Evolutionary conservation across 495 filamentous ascomycete species (phyloP), one percentile per base, ranked within the genome.

Genomic region (Neurospora sublineolata): DNA sequence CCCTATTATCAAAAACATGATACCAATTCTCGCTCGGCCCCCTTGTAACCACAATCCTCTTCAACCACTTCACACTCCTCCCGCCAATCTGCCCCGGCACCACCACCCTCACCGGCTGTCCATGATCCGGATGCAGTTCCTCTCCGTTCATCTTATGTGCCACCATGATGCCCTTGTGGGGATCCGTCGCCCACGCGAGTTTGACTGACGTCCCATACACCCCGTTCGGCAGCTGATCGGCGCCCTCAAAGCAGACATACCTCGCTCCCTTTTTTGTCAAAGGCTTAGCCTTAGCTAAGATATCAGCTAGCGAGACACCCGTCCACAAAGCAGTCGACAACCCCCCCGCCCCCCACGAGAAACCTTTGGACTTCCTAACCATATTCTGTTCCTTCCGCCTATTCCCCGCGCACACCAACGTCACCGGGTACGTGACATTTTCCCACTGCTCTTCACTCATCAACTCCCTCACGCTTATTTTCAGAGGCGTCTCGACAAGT

Each of bases 81-180:
- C 94, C 94, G 52, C 94, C 94, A 73, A 98, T 97, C 80, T 97
- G 94, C 4, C 94, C 94, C 0, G 94, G 94, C 9, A 98, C 92
- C 5, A 97, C 90, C 4, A 91, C 90, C 64, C 94, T 84, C 41
- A 98, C 77, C 0, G 94, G 94, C 69, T 91, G 90, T 12, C 94
- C 94, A 75, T 98, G 94, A 77, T 98, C 94, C 1, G 94, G 94
- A 37, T 87, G 84, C 18, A 97, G 86, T 71, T 84, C 78, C 77
- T 95, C 93, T 27, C 94, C 94, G 74, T 98, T 98, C 94, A 97
- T 97, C 78, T 88, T 92, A 78, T 97, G 89, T 3, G 94, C 92
- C 6, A 97, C 82, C 91, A 98, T 91, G 76, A 98, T 93, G 8
- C 93, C 93, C 44, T 89, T 84, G 68, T 97, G 91, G 1, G 88